Conservation (phyloP, 2,329 filamentous ascomycete species). For the Hypoxylon sp. region DNA sequence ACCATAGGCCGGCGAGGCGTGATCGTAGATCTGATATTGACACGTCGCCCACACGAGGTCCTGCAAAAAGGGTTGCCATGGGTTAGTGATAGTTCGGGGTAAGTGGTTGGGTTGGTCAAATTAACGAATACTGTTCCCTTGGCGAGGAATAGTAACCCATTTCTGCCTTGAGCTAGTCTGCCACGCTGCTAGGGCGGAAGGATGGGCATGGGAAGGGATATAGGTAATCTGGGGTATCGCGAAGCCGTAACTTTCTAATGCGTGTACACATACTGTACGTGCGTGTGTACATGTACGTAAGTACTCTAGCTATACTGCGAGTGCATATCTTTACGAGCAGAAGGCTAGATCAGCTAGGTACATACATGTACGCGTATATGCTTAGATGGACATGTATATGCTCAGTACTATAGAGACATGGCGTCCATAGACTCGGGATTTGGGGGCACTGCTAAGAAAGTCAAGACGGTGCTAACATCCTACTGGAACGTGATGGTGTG, state of each 20-base stretch:
- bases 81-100: background rate
- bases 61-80: background rate
- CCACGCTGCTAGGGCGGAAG: background rate
- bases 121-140: background rate
- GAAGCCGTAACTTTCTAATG: constrained; percentile 1
- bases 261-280: too few species aligned
- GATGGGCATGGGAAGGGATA: constrained; percentile 20
- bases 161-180: too few species aligned
- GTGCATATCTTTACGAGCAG: too few species aligned
- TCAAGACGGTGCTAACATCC: background rate
- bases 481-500: constrained; percentile 1
- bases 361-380: too few species aligned
- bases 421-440: background rate
- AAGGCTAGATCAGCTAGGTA: too few species aligned
- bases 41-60: background rate
- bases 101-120: background rate
- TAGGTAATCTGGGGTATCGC: constrained; percentile 24
- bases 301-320: too few species aligned
- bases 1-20: background rate
- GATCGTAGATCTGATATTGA: background rate
- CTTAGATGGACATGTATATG: constrained; percentile 3
- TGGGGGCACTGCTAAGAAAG: constrained; percentile 7
- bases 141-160: constrained; percentile 2
- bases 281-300: too few species aligned
- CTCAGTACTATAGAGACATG: too few species aligned